Base-by-base conservation (phyloP, 345 rosid genomes). In the Clarkia xantiana region DNA sequence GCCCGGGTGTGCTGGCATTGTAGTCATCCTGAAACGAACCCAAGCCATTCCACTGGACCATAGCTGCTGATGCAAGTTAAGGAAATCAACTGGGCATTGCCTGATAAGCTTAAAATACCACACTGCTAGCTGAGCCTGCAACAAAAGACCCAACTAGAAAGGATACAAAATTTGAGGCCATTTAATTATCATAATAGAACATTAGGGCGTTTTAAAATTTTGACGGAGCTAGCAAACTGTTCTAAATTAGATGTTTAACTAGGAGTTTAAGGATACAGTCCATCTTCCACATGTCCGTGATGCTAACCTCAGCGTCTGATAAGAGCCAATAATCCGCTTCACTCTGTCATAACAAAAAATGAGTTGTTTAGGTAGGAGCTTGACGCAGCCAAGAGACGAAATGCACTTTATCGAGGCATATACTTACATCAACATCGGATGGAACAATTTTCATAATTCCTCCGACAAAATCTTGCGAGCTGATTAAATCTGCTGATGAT, bases 221-320 rank as follows among this genome's bases (percentile, higher is more conserved):
- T n/a, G n/a, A n/a, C n/a, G n/a, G n/a, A n/a, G n/a, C n/a, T n/a
- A n/a, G n/a, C n/a, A n/a, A n/a, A n/a, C n/a, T n/a, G n/a, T n/a
- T n/a, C n/a, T n/a, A n/a, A n/a, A n/a, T n/a, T n/a, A n/a, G n/a
- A n/a, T n/a, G n/a, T n/a, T n/a, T n/a, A n/a, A n/a, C n/a, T n/a
- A n/a, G n/a, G n/a, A n/a, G n/a, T n/a, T n/a, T n/a, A n/a, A 83
- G 89, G 85, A 86, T 91, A 86, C 98, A 48, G 62, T 84, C 96
- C 47, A 75, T 62, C 38, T 59, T 72, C 96, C 98, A 91, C 63
- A 81, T 70, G 72, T 86, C 90, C 15, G 94, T 86, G 57, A 84
- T 76, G 79, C 96, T 86, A 61, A 86, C 77, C 14, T 70, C 88
- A 12, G 85, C 76, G 56, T 91, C 98, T 66, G 98, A 86, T 66